Conservation (phyloP, 257 asterid species). For the Avicennia marina region DNA sequence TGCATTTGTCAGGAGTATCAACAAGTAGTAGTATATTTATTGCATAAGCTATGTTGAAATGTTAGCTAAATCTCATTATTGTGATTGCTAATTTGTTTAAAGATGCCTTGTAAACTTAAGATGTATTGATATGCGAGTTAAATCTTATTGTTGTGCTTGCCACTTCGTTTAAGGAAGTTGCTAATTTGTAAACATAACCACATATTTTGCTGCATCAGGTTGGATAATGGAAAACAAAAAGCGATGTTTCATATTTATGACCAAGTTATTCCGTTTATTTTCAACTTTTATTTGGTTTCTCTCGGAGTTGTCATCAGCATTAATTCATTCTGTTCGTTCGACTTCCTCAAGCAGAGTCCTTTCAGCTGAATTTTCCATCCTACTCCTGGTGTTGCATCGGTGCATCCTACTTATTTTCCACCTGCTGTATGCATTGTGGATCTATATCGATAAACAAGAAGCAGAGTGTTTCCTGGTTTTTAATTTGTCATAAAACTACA, state of each 20-base stretch:
- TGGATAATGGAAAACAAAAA: too few relatives aligned
- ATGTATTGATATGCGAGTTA: background rate
- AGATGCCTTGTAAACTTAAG: too few relatives aligned
- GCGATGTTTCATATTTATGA: background rate
- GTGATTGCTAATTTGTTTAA: too few relatives aligned
- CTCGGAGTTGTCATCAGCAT: constrained; percentile 1
- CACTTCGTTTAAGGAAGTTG: background rate
- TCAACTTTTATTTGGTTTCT: background rate
- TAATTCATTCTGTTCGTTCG: background rate
- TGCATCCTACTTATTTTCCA: background rate
- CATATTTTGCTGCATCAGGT: too few relatives aligned
- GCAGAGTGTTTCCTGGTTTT: background rate
- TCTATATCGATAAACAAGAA: background rate
- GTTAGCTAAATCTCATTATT: too few relatives aligned
- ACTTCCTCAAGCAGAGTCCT: background rate
- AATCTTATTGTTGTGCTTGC: background rate
- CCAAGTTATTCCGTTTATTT: background rate
- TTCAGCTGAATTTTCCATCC: background rate
- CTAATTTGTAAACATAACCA: too few relatives aligned
- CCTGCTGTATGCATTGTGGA: background rate
- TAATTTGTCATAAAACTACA: background rate
- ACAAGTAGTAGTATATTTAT: too few relatives aligned
- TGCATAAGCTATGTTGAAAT: too few relatives aligned
- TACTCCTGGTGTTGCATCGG: background rate
- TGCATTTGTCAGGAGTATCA: too few relatives aligned